Base-by-base conservation (phyloP, 2,329 filamentous ascomycete genomes). In the Chrysosphaeria jannelii region DNA sequence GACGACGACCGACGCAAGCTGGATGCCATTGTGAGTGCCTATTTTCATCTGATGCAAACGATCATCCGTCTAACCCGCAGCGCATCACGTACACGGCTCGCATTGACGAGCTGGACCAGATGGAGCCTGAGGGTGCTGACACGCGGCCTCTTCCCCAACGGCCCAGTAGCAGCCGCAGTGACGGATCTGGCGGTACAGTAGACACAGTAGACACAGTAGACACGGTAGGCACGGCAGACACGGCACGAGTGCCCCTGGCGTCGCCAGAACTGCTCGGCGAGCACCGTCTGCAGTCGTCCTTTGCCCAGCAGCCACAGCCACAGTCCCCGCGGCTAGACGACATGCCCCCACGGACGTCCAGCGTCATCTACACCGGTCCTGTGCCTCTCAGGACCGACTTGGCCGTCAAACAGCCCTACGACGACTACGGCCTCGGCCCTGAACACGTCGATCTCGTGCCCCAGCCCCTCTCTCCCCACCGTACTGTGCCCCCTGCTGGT, bases 1-100 rank as follows among this genome's bases (percentile, higher is more conserved):
- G 67, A 79, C 16, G 78, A 90, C 25, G 85, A 97, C 37, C 66
- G 68, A 41, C 68, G 63, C 33, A 93, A 93, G 43, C 52, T 97
- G 13, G 76, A 91, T 38, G 72, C 76, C 23, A 93, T 97, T 48
- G 75, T 88, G 52, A 58, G 71, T 59, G 10, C 12, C n/a, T 18
- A 18, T 18, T 18, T 18, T 12, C 9, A 13, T 23, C 12, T 7
- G 5, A 8, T 10, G 6, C 6, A 6, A 19, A 12, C 8, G 11
- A 19, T 8, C 16, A 13, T 20, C 13, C 14, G 10, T 20, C 11
- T 25, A 9, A 20, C 20, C 9, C 10, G n/a, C 35, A 88, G 75
- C 67, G 75, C 36, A 64, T 69, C 32, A 91, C 81, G 2, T 97
- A 97, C 41, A 76, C 69, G 24, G 75, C 68, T 27, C 68, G 85